phyloP scores from a whole-genome alignment of 768 basidiomycete species.

The Boletellus sp. region DNA sequence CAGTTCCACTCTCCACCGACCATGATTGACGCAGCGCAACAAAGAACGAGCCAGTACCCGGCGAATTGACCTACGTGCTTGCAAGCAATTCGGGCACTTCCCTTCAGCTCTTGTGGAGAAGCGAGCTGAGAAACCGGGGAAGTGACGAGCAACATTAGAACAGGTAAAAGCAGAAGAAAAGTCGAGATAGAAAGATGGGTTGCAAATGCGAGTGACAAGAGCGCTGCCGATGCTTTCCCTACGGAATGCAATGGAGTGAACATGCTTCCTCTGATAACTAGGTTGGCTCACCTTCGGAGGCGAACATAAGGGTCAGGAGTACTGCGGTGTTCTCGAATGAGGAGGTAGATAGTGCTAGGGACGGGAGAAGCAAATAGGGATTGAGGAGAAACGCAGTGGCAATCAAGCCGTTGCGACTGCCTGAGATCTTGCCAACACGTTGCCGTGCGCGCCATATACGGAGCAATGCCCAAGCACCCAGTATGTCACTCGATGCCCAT shows the following conservation, averaged over 20 bases:
- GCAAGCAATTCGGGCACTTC: slow-evolving; percentile 3
- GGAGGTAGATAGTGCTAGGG: slow-evolving; percentile 78
- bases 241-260: neutral
- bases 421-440: slow-evolving; percentile 36
- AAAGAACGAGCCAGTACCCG: slow-evolving; percentile 46
- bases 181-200: slow-evolving; percentile 73
- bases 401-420: slow-evolving; percentile 56
- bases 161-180: slow-evolving; percentile 59
- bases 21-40: slow-evolving; percentile 45
- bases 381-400: slow-evolving; percentile 77
- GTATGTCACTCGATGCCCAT: slow-evolving; percentile 68
- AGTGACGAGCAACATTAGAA: slow-evolving; percentile 59
- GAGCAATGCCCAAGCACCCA: slow-evolving; percentile 66
- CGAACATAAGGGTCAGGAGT: slow-evolving; percentile 66
- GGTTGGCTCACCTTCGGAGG: slow-evolving; percentile 51
- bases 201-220: slow-evolving; percentile 68
- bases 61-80: slow-evolving; percentile 46
- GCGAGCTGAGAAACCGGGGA: slow-evolving; percentile 66
- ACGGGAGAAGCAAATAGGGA: slow-evolving; percentile 80
- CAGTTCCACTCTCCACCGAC: slow-evolving; percentile 62
- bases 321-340: slow-evolving; percentile 75
- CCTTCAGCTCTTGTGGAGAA: slow-evolving; percentile 43
- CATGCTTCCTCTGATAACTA: neutral
- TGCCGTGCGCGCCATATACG: slow-evolving; percentile 66
- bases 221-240: slow-evolving; percentile 59